Percentiles rank a stretch among this genome's conserved stretches.
Conservation (phyloP, 2,329 filamentous ascomycete genomes). For the Biscogniauxia mediterranea region DNA sequence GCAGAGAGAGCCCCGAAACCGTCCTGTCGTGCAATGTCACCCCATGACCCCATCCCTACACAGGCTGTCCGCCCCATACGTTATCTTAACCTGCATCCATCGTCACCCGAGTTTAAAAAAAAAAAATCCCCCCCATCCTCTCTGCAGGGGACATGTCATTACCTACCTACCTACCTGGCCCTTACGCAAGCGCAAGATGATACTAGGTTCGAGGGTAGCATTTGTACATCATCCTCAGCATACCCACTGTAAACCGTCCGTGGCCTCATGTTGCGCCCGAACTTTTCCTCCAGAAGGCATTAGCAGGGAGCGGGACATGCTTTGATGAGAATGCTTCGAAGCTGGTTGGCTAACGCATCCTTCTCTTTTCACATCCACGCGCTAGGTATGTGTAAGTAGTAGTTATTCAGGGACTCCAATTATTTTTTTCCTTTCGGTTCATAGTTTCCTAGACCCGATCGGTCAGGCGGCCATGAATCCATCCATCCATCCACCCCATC, state of each 20-base stretch:
- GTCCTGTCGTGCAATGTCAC: conserved; percentile 23
- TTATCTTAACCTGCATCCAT: conserved; percentile 3
- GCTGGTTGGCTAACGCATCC: not conserved
- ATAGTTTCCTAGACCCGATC: not conserved
- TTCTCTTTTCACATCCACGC: not conserved
- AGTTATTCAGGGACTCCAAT: not conserved
- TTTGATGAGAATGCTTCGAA: not conserved
- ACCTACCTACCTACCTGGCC: not conserved
- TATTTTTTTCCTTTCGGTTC: no score
- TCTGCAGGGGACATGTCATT: not conserved
- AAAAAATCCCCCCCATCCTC: conserved; percentile 1
- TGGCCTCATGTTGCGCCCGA: conserved; percentile 10
- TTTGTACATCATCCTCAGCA: not conserved
- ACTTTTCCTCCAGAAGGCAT: conserved; percentile 1
- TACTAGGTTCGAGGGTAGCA: not conserved
- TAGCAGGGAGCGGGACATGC: not conserved
- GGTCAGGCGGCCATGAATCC: not conserved
- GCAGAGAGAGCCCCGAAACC: conserved; percentile 26
- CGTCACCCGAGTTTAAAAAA: not conserved
- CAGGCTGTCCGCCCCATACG: conserved; percentile 1
- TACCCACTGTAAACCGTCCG: no score
- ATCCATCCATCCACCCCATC: no score
- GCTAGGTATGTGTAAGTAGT: no score
- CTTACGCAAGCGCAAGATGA: not conserved
- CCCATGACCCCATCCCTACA: not conserved